Percentiles rank a stretch among this genome's conserved stretches.
Evolutionary conservation across 352 stramenopile species (phyloP).

Genomic region (Globisporangium ultimum): DNA sequence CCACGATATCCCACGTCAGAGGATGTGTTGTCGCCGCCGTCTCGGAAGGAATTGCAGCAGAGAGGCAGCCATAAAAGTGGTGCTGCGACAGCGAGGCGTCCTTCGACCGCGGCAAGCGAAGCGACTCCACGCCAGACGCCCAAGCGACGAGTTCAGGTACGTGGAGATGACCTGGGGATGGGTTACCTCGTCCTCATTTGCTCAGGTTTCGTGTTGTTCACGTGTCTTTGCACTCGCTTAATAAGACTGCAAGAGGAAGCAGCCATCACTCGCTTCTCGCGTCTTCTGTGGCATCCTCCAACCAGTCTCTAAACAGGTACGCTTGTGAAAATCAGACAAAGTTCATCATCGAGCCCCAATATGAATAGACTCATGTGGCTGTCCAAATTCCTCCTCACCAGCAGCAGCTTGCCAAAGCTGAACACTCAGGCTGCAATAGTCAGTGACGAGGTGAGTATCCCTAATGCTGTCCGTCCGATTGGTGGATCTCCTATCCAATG

Average conservation of each 20-base stretch:
- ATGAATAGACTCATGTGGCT: not conserved
- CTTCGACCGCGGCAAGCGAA: constrained; percentile 9
- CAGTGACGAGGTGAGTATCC: not conserved
- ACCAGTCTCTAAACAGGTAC: not conserved
- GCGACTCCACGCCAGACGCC: constrained; percentile 5
- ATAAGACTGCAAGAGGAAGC: constrained; percentile 28
- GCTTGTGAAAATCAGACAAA: too few relatives aligned
- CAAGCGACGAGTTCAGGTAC: constrained; percentile 32
- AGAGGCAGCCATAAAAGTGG: constrained; percentile 2
- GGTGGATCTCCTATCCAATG: constrained; percentile 27
- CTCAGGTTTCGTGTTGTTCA: not conserved
- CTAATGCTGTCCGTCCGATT: not conserved
- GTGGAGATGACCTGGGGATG: not conserved
- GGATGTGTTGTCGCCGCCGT: not conserved
- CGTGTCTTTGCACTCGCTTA: too few relatives aligned
- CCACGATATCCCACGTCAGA: not conserved
- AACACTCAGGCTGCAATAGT: not conserved
- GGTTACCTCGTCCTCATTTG: not conserved
- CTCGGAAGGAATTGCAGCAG: not conserved
- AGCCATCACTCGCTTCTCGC: constrained; percentile 1
- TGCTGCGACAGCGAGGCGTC: constrained; percentile 19
- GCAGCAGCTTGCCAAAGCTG: constrained; percentile 1
- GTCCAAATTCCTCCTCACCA: not conserved
- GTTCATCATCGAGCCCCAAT: too few relatives aligned
- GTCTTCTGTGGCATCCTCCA: not conserved